Conservation (phyloP, 2,329 filamentous ascomycete genomes). For the Rhynchosporium agropyri region DNA sequence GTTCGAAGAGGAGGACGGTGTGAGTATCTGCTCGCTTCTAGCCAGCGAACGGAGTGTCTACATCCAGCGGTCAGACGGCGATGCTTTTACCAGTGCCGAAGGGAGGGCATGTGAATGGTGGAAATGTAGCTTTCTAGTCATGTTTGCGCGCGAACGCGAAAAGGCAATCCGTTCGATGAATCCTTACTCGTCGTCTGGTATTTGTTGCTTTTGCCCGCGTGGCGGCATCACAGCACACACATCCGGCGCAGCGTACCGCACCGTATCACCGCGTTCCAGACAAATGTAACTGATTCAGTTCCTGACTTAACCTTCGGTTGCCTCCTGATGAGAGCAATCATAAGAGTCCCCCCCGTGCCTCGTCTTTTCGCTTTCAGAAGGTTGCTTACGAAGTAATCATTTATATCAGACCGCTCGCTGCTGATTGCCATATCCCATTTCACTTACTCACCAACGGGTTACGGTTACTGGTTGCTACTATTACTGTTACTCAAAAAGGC, state of each 20-base stretch:
- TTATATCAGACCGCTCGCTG: conserved; percentile 13
- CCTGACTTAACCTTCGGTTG: conserved; percentile 5
- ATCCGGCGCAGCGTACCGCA: neutral
- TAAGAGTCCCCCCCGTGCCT: conserved; percentile 1
- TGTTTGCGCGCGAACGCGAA: neutral
- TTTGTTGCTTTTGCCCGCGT: conserved; percentile 10
- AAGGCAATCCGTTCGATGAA: neutral
- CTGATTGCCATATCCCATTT: neutral
- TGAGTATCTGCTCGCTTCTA: conserved; percentile 5
- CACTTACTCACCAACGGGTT: neutral
- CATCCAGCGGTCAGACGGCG: conserved; percentile 14
- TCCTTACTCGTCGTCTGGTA: neutral
- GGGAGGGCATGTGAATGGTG: conserved; percentile 6
- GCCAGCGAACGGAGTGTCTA: conserved; percentile 1
- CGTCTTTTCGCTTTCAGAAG: neutral
- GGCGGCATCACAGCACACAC: conserved; percentile 1
- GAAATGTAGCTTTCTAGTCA: conserved; percentile 9
- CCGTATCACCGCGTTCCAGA: conserved; percentile 6
- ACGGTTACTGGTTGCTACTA: no score
- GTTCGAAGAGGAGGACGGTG: neutral
- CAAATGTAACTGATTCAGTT: conserved; percentile 10
- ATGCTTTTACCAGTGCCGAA: conserved; percentile 11
- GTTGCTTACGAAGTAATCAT: neutral
- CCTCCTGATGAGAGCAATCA: conserved; percentile 10
- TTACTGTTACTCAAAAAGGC: conserved; percentile 8